A percentile compares a stretch with the other conserved stretches of the same genome.
These are phyloP conservation scores for Mycena albidolilacea DNA, from an alignment of 768 basidiomycete genomes.

Conservation along the genomic window DNA sequence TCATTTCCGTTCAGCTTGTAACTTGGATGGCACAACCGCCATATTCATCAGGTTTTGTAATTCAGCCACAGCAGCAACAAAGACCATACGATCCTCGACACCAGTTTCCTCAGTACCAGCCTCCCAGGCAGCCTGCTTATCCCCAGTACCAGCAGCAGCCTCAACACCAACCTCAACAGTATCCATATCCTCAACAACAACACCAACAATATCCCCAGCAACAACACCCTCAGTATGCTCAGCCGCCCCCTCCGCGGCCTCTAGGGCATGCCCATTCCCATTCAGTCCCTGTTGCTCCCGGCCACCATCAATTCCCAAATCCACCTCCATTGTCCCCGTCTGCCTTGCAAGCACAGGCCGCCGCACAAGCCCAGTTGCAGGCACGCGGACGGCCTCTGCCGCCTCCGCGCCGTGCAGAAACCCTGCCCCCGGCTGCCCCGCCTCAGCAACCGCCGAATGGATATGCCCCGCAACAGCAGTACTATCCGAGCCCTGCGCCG, in stretches of 20 bases:
- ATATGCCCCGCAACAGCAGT: conserved; percentile 31
- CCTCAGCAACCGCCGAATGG: background rate
- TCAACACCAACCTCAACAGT: conserved; percentile 17
- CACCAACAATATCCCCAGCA: conserved; percentile 21
- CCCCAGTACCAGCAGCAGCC: conserved; percentile 21
- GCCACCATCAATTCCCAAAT: conserved; percentile 9
- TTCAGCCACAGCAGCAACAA: conserved; percentile 22
- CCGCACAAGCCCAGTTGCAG: background rate
- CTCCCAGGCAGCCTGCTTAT: conserved; percentile 23
- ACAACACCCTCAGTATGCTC: conserved; percentile 37
- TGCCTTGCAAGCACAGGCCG: conserved; percentile 37
- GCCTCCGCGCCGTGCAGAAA: conserved; percentile 36
- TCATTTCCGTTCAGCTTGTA: background rate
- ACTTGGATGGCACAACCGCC: conserved; percentile 28
- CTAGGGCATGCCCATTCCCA: conserved; percentile 32
- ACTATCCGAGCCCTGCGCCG: conserved; percentile 23
- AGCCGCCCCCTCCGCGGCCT: conserved; percentile 25
- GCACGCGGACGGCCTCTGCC: conserved; percentile 33
- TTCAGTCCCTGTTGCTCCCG: too few species aligned
- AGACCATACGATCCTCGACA: conserved; percentile 30
- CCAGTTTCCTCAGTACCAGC: conserved; percentile 30
- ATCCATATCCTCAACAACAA: conserved; percentile 9
- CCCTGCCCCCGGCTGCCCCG: conserved; percentile 19
- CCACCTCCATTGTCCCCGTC: conserved; percentile 28
- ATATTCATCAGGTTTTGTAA: conserved; percentile 28